Percentiles rank a stretch among this genome's conserved stretches.
Conservation (phyloP, 2,329 filamentous ascomycete species). For the Pyrenophora tritici-repentis region DNA sequence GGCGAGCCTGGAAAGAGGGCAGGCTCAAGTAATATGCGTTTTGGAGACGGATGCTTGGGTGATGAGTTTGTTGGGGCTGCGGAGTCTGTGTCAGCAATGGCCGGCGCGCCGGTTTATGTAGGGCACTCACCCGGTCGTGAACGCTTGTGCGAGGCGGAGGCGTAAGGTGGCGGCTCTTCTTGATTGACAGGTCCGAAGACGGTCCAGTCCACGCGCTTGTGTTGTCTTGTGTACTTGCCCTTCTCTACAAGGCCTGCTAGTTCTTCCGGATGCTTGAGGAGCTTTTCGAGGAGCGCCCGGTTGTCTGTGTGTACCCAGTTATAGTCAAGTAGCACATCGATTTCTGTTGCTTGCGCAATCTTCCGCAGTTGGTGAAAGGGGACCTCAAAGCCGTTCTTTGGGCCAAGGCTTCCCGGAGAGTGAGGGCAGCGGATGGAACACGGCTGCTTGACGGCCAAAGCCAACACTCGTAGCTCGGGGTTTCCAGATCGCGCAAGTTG, state of each 20-base stretch:
- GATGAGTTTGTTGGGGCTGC: conserved; percentile 8
- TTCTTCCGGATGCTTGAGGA: conserved; percentile 13
- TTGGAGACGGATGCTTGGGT: conserved; percentile 11
- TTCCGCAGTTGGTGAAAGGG: conserved; percentile 10
- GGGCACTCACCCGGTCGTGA: conserved; percentile 15
- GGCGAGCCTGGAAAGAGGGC: conserved; percentile 4
- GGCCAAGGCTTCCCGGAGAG: neutral
- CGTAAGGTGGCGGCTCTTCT: conserved; percentile 18
- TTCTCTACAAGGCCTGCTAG: conserved; percentile 15
- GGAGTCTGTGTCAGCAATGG: neutral
- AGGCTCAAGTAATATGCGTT: conserved; percentile 12
- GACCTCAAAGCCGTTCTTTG: conserved; percentile 9
- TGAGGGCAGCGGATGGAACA: conserved; percentile 18
- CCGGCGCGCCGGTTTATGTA: neutral
- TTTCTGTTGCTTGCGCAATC: conserved; percentile 18
- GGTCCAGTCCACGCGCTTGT: conserved; percentile 7
- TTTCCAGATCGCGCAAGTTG: conserved; percentile 15
- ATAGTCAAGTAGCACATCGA: conserved; percentile 22
- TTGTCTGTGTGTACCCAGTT: conserved; percentile 21
- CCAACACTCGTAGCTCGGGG: conserved; percentile 17
- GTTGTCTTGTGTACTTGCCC: conserved; percentile 2
- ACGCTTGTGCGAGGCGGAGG: conserved; percentile 13
- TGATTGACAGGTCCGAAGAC: conserved; percentile 13
- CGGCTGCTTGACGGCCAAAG: conserved; percentile 1
- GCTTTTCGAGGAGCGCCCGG: conserved; percentile 6